Conservation (phyloP, 768 basidiomycete genomes). For the Botryobasidium botryosum region DNA sequence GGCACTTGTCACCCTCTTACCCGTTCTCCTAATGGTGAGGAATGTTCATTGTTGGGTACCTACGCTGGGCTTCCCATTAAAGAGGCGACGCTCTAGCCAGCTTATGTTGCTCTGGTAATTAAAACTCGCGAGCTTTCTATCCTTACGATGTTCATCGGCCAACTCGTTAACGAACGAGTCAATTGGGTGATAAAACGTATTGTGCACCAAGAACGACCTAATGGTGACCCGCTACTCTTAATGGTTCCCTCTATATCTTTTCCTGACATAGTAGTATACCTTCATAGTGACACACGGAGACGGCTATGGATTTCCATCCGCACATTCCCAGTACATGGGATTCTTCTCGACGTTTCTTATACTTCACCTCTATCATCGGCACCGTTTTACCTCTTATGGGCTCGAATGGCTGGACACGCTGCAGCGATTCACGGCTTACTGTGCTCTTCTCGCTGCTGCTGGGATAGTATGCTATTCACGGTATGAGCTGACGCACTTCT, state of each 20-base stretch:
- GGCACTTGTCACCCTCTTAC: conserved; percentile 48
- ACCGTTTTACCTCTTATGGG: conserved; percentile 43
- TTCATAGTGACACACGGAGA: conserved; percentile 33
- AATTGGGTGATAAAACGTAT: conserved; percentile 52
- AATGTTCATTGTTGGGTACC: no score
- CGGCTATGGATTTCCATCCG: conserved; percentile 78
- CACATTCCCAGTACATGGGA: conserved; percentile 83
- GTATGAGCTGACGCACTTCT: conserved; percentile 23
- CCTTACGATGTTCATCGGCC: conserved; percentile 71
- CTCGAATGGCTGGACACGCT: conserved; percentile 31
- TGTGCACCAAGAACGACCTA: conserved; percentile 53
- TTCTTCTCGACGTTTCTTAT: conserved; percentile 65
- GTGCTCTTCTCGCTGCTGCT: conserved; percentile 38
- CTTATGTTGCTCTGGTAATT: conserved; percentile 58
- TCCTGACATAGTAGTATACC: not conserved
- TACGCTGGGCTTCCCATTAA: conserved; percentile 4
- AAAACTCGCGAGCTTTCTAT: conserved; percentile 67
- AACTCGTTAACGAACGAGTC: conserved; percentile 49
- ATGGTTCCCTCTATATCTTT: not conserved
- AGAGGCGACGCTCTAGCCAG: conserved; percentile 34
- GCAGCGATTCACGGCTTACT: conserved; percentile 32
- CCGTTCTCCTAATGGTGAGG: conserved; percentile 54
- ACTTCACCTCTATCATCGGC: conserved; percentile 54
- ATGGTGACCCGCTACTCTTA: conserved; percentile 36
- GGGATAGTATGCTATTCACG: conserved; percentile 61